These are phyloP conservation scores for Rubus idaeus DNA, from an alignment of 306 rosid species.

Conservation along the genomic window DNA sequence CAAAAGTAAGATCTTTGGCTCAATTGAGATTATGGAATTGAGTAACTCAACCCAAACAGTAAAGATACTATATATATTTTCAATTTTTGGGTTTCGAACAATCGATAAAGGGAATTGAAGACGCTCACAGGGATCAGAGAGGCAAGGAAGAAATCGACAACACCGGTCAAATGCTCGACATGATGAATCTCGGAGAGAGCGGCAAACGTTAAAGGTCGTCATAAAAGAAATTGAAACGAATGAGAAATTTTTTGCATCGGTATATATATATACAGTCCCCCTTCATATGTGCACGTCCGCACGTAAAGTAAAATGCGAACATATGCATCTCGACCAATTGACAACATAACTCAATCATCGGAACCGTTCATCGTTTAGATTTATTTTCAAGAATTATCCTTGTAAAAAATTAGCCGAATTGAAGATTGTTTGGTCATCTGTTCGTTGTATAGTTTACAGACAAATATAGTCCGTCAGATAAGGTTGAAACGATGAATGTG, in stretches of 20 bases:
- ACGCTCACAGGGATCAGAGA: slow-evolving; percentile 74
- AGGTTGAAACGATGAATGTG: too few species aligned
- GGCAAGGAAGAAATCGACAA: slow-evolving; percentile 57
- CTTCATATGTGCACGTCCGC: too few species aligned
- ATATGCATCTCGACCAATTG: too few species aligned
- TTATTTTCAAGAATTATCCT: too few species aligned
- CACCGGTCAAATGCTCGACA: slow-evolving; percentile 57
- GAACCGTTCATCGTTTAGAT: too few species aligned
- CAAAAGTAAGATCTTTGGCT: slow-evolving; percentile 10
- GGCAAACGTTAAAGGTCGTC: slow-evolving; percentile 51
- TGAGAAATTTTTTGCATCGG: slow-evolving; percentile 24
- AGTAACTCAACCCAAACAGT: slow-evolving; percentile 2
- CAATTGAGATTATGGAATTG: neutral
- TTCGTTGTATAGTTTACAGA: too few species aligned
- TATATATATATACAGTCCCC: too few species aligned
- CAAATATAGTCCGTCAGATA: too few species aligned
- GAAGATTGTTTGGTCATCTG: too few species aligned
- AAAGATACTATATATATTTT: neutral
- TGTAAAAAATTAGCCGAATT: too few species aligned
- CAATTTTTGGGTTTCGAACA: neutral
- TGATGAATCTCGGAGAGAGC: slow-evolving; percentile 30
- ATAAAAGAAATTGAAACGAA: slow-evolving; percentile 25
- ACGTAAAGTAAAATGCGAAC: too few species aligned
- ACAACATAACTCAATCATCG: too few species aligned
- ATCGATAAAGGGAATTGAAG: neutral